A percentile compares a stretch with the other conserved stretches of the same genome.
These are phyloP conservation scores for Agrocybe pediades DNA, from an alignment of 768 basidiomycete species.

Conservation along the genomic window DNA sequence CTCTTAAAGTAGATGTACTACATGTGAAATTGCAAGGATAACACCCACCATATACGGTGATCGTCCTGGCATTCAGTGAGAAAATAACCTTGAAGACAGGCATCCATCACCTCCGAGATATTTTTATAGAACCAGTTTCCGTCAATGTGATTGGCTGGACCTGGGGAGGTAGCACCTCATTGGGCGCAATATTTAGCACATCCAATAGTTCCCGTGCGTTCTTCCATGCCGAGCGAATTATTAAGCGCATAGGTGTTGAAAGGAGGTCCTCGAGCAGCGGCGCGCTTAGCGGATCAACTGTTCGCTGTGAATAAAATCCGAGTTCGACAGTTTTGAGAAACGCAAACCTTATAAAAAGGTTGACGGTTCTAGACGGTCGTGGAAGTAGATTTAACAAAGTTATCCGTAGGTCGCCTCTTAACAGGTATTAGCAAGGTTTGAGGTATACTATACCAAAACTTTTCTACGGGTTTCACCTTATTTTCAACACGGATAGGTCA, in stretches of 20 bases:
- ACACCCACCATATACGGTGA: neutral
- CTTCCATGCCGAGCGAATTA: neutral
- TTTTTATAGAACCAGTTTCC: neutral
- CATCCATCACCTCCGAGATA: neutral
- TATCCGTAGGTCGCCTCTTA: too few species aligned
- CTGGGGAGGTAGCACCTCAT: too few species aligned
- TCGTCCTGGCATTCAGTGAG: neutral
- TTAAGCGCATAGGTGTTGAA: neutral
- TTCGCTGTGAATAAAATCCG: neutral
- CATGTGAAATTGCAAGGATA: too few species aligned
- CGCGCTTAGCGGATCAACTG: too few species aligned
- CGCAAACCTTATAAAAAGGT: neutral
- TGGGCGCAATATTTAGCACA: too few species aligned
- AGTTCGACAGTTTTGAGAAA: neutral
- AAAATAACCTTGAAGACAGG: neutral
- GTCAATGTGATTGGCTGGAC: neutral
- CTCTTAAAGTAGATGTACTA: too few species aligned
- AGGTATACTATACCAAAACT: too few species aligned
- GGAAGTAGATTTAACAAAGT: too few species aligned
- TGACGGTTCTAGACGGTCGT: too few species aligned
- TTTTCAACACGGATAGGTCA: too few species aligned
- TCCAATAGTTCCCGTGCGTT: neutral
- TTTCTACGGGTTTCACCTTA: too few species aligned
- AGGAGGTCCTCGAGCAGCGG: neutral
- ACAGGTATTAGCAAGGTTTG: too few species aligned